Percentiles rank a stretch among this genome's conserved stretches.
Conservation (phyloP, 202 grass and related monocot genomes). For the Digitaria exilis region DNA sequence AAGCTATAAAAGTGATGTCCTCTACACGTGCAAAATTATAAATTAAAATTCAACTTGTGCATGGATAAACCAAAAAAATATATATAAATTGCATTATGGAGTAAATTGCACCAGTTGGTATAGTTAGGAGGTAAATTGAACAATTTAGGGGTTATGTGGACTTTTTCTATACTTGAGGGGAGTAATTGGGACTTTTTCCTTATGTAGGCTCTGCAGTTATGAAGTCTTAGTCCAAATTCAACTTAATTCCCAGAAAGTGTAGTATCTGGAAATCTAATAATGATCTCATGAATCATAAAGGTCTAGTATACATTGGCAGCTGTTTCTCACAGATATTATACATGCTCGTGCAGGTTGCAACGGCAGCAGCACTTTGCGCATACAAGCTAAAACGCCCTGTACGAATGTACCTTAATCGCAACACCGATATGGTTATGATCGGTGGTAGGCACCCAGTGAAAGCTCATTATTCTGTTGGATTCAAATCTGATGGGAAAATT, state of each 20-base stretch:
- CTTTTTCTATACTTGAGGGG: no score
- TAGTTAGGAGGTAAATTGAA: no score
- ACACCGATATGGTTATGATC: conserved; percentile 77
- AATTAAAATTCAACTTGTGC: no score
- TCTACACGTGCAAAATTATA: no score
- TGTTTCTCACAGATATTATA: not conserved
- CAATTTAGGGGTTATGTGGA: no score
- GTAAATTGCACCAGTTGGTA: no score
- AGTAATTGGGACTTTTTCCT: no score
- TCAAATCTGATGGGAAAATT: conserved; percentile 76
- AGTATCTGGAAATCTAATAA: not conserved
- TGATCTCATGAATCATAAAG: not conserved
- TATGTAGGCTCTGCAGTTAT: not conserved
- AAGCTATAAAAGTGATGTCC: no score
- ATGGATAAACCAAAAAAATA: no score
- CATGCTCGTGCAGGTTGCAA: conserved; percentile 59
- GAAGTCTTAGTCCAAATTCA: not conserved
- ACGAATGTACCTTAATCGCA: conserved; percentile 72
- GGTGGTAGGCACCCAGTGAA: conserved; percentile 76
- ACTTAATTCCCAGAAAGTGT: not conserved
- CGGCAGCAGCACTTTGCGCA: conserved; percentile 71
- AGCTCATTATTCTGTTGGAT: conserved; percentile 71
- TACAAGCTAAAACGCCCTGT: conserved; percentile 66
- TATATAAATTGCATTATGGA: no score
- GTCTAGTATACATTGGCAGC: not conserved